Evolutionary conservation across 2,329 filamentous ascomycete species (phyloP).

Genomic region (Dactylellina parvicollis): DNA sequence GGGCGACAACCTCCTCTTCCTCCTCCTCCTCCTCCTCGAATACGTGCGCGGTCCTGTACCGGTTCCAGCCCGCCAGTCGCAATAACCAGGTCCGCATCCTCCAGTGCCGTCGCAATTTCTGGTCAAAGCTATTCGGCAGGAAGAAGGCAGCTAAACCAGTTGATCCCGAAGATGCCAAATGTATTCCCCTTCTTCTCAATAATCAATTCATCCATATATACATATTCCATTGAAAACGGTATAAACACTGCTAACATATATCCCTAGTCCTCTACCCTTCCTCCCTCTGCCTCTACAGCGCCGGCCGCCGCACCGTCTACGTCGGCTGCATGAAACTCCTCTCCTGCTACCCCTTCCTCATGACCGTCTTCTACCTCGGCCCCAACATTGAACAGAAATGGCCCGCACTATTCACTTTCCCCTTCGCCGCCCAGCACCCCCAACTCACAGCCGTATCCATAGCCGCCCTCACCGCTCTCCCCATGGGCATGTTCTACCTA

Average conservation of each 20-base stretch:
- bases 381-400: conserved; percentile 42
- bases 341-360: conserved; percentile 49
- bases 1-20: conserved; percentile 8
- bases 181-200: conserved; percentile 11
- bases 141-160: conserved; percentile 22
- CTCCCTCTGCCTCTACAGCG: conserved; percentile 47
- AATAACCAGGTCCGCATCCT: conserved; percentile 13
- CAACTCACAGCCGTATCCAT: conserved; percentile 21
- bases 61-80: background rate
- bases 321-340: conserved; percentile 52
- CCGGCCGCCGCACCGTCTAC: conserved; percentile 43
- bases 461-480: conserved; percentile 24
- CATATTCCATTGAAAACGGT: background rate
- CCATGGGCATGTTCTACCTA: conserved; percentile 53
- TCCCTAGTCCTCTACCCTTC: conserved; percentile 46
- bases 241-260: background rate
- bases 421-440: conserved; percentile 21
- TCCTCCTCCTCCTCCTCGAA: conserved; percentile 2
- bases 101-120: conserved; percentile 48
- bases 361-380: conserved; percentile 52
- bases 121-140: conserved; percentile 41
- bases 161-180: conserved; percentile 41
- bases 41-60: background rate
- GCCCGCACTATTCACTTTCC: conserved; percentile 38
- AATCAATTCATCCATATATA: background rate